A percentile compares a stretch with the other conserved stretches of the same genome.
phyloP scores from a whole-genome alignment of 495 filamentous ascomycete species.

The Penicillium odoratum region DNA sequence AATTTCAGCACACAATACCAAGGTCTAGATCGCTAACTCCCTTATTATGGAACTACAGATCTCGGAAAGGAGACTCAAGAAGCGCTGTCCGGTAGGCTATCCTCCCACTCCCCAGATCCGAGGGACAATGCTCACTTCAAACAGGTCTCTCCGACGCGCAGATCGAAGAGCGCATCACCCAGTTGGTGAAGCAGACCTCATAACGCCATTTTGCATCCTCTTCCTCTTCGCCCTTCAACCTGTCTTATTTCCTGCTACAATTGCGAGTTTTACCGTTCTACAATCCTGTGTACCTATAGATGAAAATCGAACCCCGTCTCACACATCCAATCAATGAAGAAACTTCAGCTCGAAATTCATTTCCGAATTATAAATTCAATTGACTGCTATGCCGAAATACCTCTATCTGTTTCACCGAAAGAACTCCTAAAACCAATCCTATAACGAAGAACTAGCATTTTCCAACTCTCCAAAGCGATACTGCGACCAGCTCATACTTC shows the following conservation, averaged over 20 bases:
- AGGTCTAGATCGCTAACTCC: background rate
- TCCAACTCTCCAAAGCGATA: constrained; percentile 69
- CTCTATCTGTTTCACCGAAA: background rate
- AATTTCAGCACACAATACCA: background rate
- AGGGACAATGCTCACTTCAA: constrained; percentile 16
- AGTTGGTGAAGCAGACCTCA: constrained; percentile 67
- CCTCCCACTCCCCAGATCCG: constrained; percentile 7
- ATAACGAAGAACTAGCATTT: constrained; percentile 23
- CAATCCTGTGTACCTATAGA: constrained; percentile 45
- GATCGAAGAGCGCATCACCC: constrained; percentile 85
- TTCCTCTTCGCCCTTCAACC: constrained; percentile 9
- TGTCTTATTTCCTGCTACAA: constrained; percentile 28
- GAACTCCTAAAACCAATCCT: background rate
- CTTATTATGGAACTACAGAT: constrained; percentile 47
- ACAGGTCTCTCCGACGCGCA: constrained; percentile 84
- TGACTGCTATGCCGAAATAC: background rate
- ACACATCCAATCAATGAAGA: background rate
- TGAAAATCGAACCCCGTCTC: constrained; percentile 34
- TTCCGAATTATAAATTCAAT: background rate
- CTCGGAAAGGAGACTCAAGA: constrained; percentile 87
- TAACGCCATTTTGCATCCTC: constrained; percentile 23
- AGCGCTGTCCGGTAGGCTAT: constrained; percentile 66
- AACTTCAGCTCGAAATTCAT: background rate
- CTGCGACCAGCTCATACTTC: constrained; percentile 71
- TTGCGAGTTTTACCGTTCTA: constrained; percentile 31